Conservation (phyloP, 2,329 filamentous ascomycete genomes). For the Coleophoma crateriformis region DNA sequence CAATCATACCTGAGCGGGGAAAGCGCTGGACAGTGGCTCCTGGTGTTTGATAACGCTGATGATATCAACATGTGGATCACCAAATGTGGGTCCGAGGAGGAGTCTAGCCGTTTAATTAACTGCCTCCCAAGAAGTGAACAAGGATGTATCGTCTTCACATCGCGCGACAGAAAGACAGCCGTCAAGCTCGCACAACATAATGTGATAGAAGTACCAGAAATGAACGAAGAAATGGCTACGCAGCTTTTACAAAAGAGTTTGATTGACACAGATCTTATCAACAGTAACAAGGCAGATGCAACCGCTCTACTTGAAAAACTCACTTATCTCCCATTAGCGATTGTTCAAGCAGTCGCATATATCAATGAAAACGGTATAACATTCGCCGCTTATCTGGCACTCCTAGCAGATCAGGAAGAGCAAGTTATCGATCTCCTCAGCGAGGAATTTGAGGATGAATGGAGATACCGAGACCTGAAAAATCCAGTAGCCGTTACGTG, state of each 20-base stretch:
- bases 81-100: not conserved
- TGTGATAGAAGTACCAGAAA: not conserved
- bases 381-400: not conserved
- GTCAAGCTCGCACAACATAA: not conserved
- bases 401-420: slow-evolving; percentile 1
- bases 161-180: not conserved
- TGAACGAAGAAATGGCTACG: not conserved
- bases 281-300: not conserved
- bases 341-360: slow-evolving; percentile 3
- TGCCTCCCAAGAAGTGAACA: not conserved
- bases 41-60: slow-evolving; percentile 30
- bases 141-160: slow-evolving; percentile 3
- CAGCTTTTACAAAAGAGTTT: slow-evolving; percentile 3
- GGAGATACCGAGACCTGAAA: slow-evolving; percentile 1
- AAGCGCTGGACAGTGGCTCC: slow-evolving; percentile 19
- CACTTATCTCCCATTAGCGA: slow-evolving; percentile 2
- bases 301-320: not conserved
- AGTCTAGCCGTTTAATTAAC: not conserved
- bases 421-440: slow-evolving; percentile 1
- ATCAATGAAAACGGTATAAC: not conserved
- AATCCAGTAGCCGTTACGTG: slow-evolving; percentile 5
- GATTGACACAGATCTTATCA: slow-evolving; percentile 3
- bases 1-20: not conserved
- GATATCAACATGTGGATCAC: slow-evolving; percentile 8
- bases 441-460: slow-evolving; percentile 5